Conservation (phyloP, 768 basidiomycete genomes). For the Hortiboletus flavorubellus region DNA sequence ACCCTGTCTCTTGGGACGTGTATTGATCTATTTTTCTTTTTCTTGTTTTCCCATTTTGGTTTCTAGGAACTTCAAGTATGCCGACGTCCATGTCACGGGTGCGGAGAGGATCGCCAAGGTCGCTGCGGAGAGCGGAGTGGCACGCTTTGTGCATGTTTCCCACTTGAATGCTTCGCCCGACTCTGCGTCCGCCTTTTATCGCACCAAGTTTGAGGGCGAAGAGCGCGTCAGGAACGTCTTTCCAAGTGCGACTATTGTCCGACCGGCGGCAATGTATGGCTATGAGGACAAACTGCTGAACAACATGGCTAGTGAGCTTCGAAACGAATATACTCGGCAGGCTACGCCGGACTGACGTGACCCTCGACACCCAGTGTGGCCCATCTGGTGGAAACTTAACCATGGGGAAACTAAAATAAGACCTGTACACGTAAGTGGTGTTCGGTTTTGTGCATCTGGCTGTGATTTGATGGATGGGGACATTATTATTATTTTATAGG, state of each 20-base stretch:
- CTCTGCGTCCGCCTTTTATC: conserved; percentile 82
- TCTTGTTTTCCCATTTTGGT: not conserved
- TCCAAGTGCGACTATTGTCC: conserved; percentile 81
- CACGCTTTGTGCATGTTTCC: conserved; percentile 89
- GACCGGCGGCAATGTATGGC: conserved; percentile 87
- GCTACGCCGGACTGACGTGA: conserved; percentile 13
- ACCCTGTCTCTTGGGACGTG: conserved; percentile 10
- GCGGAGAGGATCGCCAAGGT: conserved; percentile 85
- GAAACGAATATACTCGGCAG: not conserved
- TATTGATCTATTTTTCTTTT: conserved; percentile 8
- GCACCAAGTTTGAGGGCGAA: conserved; percentile 88
- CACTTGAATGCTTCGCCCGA: conserved; percentile 85
- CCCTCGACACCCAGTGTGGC: conserved; percentile 52
- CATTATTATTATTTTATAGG: conserved; percentile 51
- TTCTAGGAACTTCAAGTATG: conserved; percentile 80
- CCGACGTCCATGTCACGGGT: conserved; percentile 77
- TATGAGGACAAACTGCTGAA: conserved; percentile 92
- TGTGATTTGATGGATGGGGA: conserved; percentile 13
- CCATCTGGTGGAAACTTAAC: conserved; percentile 94
- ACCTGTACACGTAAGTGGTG: conserved; percentile 80
- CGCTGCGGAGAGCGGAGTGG: conserved; percentile 71
- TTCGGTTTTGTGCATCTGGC: conserved; percentile 14
- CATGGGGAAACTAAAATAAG: conserved; percentile 80
- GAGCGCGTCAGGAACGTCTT: conserved; percentile 79
- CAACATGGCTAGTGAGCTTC: conserved; percentile 79